Evolutionary conservation across 495 filamentous ascomycete species (phyloP).

Genomic region (Talaromyces thailandensis): DNA sequence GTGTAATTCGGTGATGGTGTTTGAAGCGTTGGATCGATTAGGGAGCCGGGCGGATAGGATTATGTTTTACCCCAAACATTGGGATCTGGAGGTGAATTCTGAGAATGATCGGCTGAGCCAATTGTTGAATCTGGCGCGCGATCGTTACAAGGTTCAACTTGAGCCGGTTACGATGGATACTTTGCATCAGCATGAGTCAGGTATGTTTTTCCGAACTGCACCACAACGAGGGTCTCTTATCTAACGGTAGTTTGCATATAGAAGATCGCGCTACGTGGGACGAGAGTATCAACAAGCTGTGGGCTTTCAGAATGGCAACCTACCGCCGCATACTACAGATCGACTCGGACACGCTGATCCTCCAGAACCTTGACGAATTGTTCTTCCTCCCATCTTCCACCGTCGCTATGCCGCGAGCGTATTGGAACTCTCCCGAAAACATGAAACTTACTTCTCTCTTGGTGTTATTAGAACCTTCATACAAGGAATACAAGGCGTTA

Average conservation of each 20-base stretch:
- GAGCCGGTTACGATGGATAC: slow-evolving; percentile 51
- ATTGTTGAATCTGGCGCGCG: slow-evolving; percentile 49
- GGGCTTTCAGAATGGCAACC: slow-evolving; percentile 60
- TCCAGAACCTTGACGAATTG: slow-evolving; percentile 62
- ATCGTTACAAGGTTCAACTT: slow-evolving; percentile 52
- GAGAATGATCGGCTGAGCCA: slow-evolving; percentile 39
- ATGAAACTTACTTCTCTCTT: slow-evolving; percentile 52
- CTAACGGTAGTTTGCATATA: not conserved
- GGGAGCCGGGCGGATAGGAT: slow-evolving; percentile 56
- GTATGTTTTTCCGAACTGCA: slow-evolving; percentile 11
- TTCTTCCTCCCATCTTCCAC: slow-evolving; percentile 56
- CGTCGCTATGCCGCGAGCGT: slow-evolving; percentile 60
- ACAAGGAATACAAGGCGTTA: slow-evolving; percentile 42
- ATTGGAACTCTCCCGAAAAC: slow-evolving; percentile 53
- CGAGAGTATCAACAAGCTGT: slow-evolving; percentile 58
- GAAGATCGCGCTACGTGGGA: slow-evolving; percentile 40
- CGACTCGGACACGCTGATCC: slow-evolving; percentile 58
- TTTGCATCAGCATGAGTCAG: slow-evolving; percentile 30
- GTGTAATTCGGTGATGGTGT: slow-evolving; percentile 70
- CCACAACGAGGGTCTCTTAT: not conserved
- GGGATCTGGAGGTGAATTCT: slow-evolving; percentile 33
- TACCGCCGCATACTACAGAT: slow-evolving; percentile 60
- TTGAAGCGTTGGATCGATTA: slow-evolving; percentile 51
- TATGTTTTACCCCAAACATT: slow-evolving; percentile 56
- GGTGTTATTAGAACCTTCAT: slow-evolving; percentile 56